Conservation (phyloP, 352 stramenopile species). For the Globisporangium cylindrosporum region DNA sequence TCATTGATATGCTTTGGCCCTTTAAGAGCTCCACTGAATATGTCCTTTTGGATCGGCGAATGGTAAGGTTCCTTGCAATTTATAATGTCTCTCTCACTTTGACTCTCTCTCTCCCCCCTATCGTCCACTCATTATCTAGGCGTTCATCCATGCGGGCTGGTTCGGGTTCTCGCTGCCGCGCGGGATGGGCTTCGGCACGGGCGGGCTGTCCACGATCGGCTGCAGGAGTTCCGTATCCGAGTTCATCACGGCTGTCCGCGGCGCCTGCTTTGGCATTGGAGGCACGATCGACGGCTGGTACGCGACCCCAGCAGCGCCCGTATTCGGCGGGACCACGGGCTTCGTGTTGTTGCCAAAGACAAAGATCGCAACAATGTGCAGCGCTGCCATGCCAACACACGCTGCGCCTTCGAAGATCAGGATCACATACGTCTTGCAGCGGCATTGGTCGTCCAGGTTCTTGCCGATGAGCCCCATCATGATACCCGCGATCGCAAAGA, state of each 20-base stretch:
- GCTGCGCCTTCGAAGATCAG: conserved; percentile 53
- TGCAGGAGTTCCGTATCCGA: conserved; percentile 2
- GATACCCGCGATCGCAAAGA: conserved; percentile 59
- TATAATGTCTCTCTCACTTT: background rate
- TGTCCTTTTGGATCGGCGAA: background rate
- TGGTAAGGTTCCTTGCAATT: background rate
- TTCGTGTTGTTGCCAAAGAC: conserved; percentile 51
- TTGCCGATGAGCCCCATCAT: conserved; percentile 64
- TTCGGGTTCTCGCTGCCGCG: conserved; percentile 4
- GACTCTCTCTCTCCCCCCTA: background rate
- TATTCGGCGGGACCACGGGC: conserved; percentile 7
- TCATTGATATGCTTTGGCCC: too few species aligned
- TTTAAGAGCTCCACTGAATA: too few species aligned
- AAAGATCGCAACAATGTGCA: conserved; percentile 51
- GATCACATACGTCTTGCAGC: conserved; percentile 45
- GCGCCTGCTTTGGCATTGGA: conserved; percentile 7
- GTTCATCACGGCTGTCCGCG: background rate
- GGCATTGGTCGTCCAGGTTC: conserved; percentile 48
- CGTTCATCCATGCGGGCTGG: conserved; percentile 21
- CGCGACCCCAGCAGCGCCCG: background rate
- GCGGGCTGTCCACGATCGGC: background rate
- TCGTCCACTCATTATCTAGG: background rate
- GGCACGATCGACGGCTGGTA: conserved; percentile 10
- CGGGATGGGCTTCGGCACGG: background rate
- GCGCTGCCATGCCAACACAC: conserved; percentile 37